Base-by-base conservation (phyloP, 192 early-diverging fungal species). In the Radiomyces spectabilis region DNA sequence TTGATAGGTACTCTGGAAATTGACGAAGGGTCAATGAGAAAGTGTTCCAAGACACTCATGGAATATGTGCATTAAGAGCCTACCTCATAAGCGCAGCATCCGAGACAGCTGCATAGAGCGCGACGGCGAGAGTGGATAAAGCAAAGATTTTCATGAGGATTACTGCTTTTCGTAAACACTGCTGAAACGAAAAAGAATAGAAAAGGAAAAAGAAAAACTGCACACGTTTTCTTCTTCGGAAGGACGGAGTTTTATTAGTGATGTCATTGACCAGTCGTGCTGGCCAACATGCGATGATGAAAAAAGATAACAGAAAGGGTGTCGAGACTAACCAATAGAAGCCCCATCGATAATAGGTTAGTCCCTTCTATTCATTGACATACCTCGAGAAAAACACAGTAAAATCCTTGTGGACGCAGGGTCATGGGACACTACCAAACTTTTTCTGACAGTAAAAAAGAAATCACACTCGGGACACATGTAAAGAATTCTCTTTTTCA, bases 1-100 rank as follows among this genome's bases (percentile, higher is more conserved):
- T 89, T 89, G 56, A 91, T 66, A 16, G 63, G 52, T 31, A 83
- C 53, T 41, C 80, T 83, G 41, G 31, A 34, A 12, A 30, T 8
- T 15, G 34, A 41, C 37, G 31, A 40, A 35, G 50, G 41, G 21
- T 18, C 15, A 21, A 47, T 13, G 38, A 37, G 35, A 33, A 50
- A 19, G 33, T 52, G 35, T 52, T 39, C 22, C 5, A 24, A 25
- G 37, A 47, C 19, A 10, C 37, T 44, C 42, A 7, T 16, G 6
- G 5, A 10, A 42, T 42, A 21, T 42, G 7, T 42, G n/a, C n/a
- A 42, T 42, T 6, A 42, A 29, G 10, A 26, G 22, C 13, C 24
- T 58, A 69, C 67, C 67, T 69, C 16, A 31, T 29, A 43, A 69
- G 13, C 21, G 61, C 57, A 16, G 62, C 67, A 6, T 65, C 24